Evolutionary conservation across 768 basidiomycete species (phyloP), one percentile per base, ranked within the genome.

Genomic region (Hypsizygus marmoreus): DNA sequence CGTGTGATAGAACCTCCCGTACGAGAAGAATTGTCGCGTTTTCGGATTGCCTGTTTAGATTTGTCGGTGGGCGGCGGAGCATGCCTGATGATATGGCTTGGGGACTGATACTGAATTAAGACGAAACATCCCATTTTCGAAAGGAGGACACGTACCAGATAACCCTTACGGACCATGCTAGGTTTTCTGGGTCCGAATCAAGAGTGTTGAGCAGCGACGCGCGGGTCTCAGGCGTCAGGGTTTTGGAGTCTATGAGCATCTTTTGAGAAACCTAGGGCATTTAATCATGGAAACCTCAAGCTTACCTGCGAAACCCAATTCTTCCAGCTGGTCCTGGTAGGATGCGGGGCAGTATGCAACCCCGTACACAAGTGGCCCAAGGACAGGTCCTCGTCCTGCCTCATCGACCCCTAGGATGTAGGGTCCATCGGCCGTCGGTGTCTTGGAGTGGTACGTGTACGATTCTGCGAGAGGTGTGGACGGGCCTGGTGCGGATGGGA

Each of bases 381-480:
- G 73, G 1, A 95, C 95, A 16, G 95, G 97, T 0, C 97, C 97
- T 43, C 97, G 77, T 0, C 97, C 97, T 0, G 97, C 97, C 64
- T 99, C 97, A 65, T 99, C 97, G n/a, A 99, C 94, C 17, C 97
- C 97, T 39, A 99, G 85, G 38, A 97, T 91, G 70, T 95, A 97
- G 0, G 88, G 87, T 0, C 91, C 91, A 1, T 65, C 45, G 1
- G 82, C 77, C 0, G 84, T 85, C 2, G 91, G 90, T 0, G 63
- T 77, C 1, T 82, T 75, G 0, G 88, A 88, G 61, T 91, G 87
- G 59, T 88, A 82, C 0, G 88, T 85, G 60, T 92, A 92, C 0
- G 91, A 90, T 8, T 78, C 73, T 4, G 70, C 74, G 24, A 91
- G 73, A 0, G 86, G 79, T 0, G 63, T 69, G 2, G 79, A 79